Evolutionary conservation across 176 grass and related monocot species (phyloP).

Genomic region (Eremochloa ophiuroides): DNA sequence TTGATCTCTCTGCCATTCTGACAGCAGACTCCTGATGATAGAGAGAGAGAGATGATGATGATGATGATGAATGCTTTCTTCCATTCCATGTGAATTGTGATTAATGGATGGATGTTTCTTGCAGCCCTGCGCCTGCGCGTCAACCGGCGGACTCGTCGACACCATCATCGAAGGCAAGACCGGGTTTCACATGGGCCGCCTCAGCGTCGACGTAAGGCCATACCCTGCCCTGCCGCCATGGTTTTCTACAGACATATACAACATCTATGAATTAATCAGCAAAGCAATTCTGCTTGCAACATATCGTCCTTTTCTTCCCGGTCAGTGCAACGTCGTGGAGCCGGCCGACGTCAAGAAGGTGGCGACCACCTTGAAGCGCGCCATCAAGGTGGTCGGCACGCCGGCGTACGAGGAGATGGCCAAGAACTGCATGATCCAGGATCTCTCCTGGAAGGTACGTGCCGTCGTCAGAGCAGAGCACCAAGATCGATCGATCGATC

Average conservation of each 20-base stretch:
- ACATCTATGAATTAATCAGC: no score
- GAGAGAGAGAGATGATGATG: no score
- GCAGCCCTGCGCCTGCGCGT: conserved; percentile 60
- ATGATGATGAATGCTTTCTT: no score
- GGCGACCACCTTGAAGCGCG: conserved; percentile 55
- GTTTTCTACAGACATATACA: no score
- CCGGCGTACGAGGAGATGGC: conserved; percentile 62
- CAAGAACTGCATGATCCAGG: conserved; percentile 87
- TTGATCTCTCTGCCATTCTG: no score
- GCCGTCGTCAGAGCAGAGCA: not conserved
- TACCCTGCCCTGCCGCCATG: not conserved
- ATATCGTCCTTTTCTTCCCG: not conserved
- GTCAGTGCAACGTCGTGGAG: conserved; percentile 66
- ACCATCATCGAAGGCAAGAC: conserved; percentile 81
- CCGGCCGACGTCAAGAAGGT: conserved; percentile 64
- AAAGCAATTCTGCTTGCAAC: not conserved
- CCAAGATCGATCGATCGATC: no score
- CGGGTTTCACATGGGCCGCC: conserved; percentile 85
- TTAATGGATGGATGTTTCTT: not conserved
- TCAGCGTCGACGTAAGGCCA: conserved; percentile 62
- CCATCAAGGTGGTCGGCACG: conserved; percentile 59
- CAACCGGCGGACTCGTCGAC: conserved; percentile 88
- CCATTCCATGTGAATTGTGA: not conserved
- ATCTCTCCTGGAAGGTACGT: conserved; percentile 91
- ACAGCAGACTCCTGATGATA: no score